Percentiles rank a stretch among this genome's conserved stretches.
These are phyloP conservation scores for Arachis monticola DNA, from an alignment of 331 rosid species.

Conservation along the genomic window DNA sequence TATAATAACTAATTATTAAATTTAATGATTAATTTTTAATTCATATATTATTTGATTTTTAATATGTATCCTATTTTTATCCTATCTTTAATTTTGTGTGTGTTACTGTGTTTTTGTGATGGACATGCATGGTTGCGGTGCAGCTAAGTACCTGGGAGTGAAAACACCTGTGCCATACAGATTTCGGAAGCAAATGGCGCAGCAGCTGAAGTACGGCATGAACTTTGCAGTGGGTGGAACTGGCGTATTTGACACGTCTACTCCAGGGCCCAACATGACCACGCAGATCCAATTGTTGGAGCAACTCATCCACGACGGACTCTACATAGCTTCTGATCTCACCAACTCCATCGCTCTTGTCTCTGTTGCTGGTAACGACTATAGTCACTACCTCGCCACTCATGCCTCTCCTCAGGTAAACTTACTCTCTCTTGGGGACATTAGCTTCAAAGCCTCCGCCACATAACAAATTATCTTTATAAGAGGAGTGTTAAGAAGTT, in stretches of 20 bases:
- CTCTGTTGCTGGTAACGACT: constrained; percentile 86
- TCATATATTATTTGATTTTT: no score
- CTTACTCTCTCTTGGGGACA: no score
- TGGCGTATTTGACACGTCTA: constrained; percentile 68
- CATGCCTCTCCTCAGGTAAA: constrained; percentile 60
- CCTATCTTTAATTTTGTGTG: no score
- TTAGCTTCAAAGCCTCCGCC: no score
- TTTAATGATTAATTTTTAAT: no score
- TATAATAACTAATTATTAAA: background rate
- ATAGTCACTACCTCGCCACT: constrained; percentile 41
- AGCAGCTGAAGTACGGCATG: constrained; percentile 63
- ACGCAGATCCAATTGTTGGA: constrained; percentile 62
- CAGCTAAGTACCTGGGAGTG: constrained; percentile 68
- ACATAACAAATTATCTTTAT: no score
- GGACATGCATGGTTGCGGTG: constrained; percentile 27
- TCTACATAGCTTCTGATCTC: constrained; percentile 48
- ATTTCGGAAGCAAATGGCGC: constrained; percentile 44
- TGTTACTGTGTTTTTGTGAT: no score
- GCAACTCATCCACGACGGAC: constrained; percentile 34
- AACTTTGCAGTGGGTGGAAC: constrained; percentile 81
- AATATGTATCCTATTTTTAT: background rate
- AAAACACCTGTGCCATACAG: constrained; percentile 75
- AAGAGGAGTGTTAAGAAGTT: no score
- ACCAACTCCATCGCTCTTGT: constrained; percentile 64
- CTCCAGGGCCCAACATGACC: constrained; percentile 68